Conservation (phyloP, 1,284 basidiomycete genomes). For the Austroboletus niveus region DNA sequence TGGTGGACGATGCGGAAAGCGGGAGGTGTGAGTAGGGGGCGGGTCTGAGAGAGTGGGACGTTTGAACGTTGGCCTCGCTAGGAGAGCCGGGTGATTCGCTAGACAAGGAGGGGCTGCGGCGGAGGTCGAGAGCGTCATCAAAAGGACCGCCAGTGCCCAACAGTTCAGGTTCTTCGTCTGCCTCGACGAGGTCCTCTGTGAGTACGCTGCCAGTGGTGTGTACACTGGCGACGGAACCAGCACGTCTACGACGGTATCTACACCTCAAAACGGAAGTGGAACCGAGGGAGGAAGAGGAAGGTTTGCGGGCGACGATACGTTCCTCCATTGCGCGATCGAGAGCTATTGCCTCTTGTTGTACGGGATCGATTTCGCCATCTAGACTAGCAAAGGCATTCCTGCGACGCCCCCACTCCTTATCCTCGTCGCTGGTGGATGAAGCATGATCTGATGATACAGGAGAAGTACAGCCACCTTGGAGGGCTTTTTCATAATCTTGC, state of each 20-base stretch:
- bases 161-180: slow-evolving; percentile 72
- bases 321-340: slow-evolving; percentile 84
- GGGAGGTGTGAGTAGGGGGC: slow-evolving; percentile 9
- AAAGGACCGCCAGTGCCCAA: slow-evolving; percentile 68
- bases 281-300: slow-evolving; percentile 62
- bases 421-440: slow-evolving; percentile 58
- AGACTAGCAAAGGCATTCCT: slow-evolving; percentile 52
- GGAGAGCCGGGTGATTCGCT: slow-evolving; percentile 35
- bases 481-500: slow-evolving; percentile 86
- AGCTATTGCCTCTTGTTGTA: slow-evolving; percentile 71
- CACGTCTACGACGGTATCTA: slow-evolving; percentile 65
- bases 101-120: slow-evolving; percentile 34
- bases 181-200: slow-evolving; percentile 78
- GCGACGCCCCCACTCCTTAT: slow-evolving; percentile 81
- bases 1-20: slow-evolving; percentile 41
- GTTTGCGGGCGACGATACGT: slow-evolving; percentile 68
- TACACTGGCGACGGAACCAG: slow-evolving; percentile 70
- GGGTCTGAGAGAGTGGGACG: slow-evolving; percentile 9
- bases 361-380: slow-evolving; percentile 54
- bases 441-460: slow-evolving; percentile 52
- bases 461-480: slow-evolving; percentile 53
- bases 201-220: slow-evolving; percentile 63
- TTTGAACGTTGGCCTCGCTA: slow-evolving; percentile 21
- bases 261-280: slow-evolving; percentile 61
- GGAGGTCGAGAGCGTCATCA: slow-evolving; percentile 43